Evolutionary conservation across 2,329 filamentous ascomycete species (phyloP).

Genomic region (Colletotrichum tabaci): DNA sequence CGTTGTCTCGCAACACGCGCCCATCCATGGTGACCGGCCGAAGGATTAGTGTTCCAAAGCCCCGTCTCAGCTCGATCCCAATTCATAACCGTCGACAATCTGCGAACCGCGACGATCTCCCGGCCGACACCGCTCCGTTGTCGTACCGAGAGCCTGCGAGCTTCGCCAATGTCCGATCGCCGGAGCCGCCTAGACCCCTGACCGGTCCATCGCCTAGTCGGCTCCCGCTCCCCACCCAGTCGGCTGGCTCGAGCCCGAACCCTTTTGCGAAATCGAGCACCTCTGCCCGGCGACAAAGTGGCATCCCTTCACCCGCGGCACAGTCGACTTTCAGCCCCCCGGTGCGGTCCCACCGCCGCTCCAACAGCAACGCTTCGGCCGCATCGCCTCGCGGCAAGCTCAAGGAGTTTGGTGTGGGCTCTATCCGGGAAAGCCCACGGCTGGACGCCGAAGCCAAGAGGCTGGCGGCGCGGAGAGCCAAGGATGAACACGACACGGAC

Average conservation of each 20-base stretch:
- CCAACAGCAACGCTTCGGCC: slow-evolving; percentile 61
- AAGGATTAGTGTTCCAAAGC: slow-evolving; percentile 62
- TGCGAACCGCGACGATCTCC: slow-evolving; percentile 49
- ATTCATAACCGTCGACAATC: slow-evolving; percentile 49
- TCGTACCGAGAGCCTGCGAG: slow-evolving; percentile 51
- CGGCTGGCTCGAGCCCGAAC: slow-evolving; percentile 41
- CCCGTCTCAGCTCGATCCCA: slow-evolving; percentile 53
- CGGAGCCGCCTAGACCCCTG: slow-evolving; percentile 48
- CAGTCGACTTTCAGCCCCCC: slow-evolving; percentile 39
- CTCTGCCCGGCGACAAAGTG: slow-evolving; percentile 42
- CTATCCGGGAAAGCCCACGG: slow-evolving; percentile 60
- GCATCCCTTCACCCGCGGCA: slow-evolving; percentile 46
- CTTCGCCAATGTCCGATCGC: slow-evolving; percentile 65
- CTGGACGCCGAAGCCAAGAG: slow-evolving; percentile 78
- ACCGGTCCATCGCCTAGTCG: slow-evolving; percentile 58
- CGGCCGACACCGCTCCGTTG: slow-evolving; percentile 54
- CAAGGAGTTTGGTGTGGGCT: slow-evolving; percentile 47
- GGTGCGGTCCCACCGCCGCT: slow-evolving; percentile 58
- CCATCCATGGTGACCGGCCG: slow-evolving; percentile 55
- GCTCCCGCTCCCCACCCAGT: slow-evolving; percentile 56
- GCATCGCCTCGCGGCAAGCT: slow-evolving; percentile 52
- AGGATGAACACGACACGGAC: slow-evolving; percentile 84
- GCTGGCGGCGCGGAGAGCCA: slow-evolving; percentile 79
- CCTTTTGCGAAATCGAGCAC: slow-evolving; percentile 44
- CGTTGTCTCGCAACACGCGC: slow-evolving; percentile 44